A percentile compares a stretch with the other conserved stretches of the same genome.
Conservation (phyloP, 1,284 basidiomycete species). For the Omphalotus olearius region DNA sequence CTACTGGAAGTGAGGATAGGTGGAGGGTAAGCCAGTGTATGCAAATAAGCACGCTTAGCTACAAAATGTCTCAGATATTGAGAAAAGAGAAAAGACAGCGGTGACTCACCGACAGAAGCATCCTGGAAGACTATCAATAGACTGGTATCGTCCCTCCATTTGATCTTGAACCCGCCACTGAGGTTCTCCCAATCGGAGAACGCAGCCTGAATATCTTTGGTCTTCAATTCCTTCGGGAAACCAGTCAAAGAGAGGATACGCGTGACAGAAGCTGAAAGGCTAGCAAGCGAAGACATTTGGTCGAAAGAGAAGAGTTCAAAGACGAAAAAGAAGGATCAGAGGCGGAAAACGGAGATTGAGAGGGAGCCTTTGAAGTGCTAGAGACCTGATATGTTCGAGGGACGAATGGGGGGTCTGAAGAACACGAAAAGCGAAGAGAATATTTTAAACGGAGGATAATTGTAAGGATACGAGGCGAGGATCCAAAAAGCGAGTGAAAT, state of each 20-base stretch:
- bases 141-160: constrained; percentile 97
- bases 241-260: constrained; percentile 90
- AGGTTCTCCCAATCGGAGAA: constrained; percentile 88
- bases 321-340: neutral
- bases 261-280: constrained; percentile 91
- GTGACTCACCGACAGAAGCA: constrained; percentile 69
- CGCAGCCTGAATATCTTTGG: constrained; percentile 89
- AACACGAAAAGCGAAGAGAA: constrained; percentile 1
- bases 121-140: constrained; percentile 94
- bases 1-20: constrained; percentile 57
- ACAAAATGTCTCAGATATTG: constrained; percentile 14
- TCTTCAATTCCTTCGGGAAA: constrained; percentile 95
- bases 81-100: neutral
- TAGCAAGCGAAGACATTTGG: constrained; percentile 52
- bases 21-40: constrained; percentile 81
- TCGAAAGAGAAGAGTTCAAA: neutral
- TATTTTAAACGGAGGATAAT: constrained; percentile 10
- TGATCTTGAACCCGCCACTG: constrained; percentile 95
- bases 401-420: neutral
- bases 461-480: constrained; percentile 4
- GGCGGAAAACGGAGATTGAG: neutral
- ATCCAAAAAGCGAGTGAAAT: constrained; percentile 12
- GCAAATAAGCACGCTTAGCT: constrained; percentile 90
- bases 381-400: neutral
- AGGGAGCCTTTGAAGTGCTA: neutral